phyloP scores from a whole-genome alignment of 108 stramenopile species.

The Nannochloropsis salina region DNA sequence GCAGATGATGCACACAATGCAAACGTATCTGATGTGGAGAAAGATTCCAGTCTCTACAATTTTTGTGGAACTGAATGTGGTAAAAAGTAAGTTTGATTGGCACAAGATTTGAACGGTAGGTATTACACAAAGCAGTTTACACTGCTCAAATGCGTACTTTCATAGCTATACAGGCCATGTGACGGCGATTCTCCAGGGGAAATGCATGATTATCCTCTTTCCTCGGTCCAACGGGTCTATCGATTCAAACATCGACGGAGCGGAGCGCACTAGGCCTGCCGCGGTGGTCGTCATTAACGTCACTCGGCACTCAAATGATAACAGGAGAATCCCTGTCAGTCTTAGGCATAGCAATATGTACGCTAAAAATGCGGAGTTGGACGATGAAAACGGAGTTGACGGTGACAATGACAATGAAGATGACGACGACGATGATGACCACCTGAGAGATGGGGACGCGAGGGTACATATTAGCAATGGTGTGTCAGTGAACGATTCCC shows the following conservation, averaged over 20 bases:
- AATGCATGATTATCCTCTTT: background rate
- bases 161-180: constrained; percentile 20
- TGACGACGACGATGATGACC: constrained; percentile 7
- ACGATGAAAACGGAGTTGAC: background rate
- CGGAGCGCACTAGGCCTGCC: background rate
- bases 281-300: background rate
- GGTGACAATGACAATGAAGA: background rate
- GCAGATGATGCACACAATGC: background rate
- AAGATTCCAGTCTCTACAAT: background rate
- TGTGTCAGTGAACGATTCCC: too few species aligned
- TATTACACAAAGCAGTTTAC: background rate
- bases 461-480: too few species aligned
- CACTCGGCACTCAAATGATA: too few species aligned
- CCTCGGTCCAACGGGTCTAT: background rate
- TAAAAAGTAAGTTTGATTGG: background rate
- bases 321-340: background rate
- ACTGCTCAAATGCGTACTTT: background rate
- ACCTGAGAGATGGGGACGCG: background rate
- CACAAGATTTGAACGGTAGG: too few species aligned
- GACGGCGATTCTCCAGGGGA: background rate
- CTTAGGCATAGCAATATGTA: background rate
- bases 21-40: background rate
- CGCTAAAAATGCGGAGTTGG: too few species aligned
- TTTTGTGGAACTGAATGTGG: background rate
- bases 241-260: background rate